Evolutionary conservation across 2,329 filamentous ascomycete species (phyloP).

Genomic region (Alternaria triticimaculans): DNA sequence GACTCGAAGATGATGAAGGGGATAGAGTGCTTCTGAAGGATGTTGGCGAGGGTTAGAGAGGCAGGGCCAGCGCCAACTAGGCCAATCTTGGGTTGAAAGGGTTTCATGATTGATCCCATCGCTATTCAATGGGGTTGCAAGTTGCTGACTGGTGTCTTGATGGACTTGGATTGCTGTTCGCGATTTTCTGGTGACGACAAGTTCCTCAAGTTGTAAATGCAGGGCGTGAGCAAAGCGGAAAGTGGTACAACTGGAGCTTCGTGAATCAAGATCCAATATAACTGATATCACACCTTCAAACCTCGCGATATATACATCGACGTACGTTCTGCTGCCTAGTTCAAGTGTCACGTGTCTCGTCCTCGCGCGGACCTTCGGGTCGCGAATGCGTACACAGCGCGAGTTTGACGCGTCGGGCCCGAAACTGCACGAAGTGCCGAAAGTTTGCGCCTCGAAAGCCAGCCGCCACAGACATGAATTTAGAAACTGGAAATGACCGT

Average conservation of each 20-base stretch:
- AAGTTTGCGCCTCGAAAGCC: not conserved
- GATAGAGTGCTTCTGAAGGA: conserved; percentile 58
- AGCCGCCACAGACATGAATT: not conserved
- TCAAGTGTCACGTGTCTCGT: not conserved
- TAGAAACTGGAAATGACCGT: not conserved
- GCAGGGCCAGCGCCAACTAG: conserved; percentile 50
- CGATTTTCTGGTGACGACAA: not conserved
- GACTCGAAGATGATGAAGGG: conserved; percentile 58
- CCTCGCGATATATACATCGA: not conserved
- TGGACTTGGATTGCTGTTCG: not conserved
- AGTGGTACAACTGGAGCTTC: not conserved
- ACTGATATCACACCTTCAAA: not conserved
- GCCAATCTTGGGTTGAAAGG: conserved; percentile 34
- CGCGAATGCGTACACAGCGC: not conserved
- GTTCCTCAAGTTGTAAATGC: not conserved
- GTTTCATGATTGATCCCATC: not conserved
- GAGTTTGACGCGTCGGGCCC: not conserved
- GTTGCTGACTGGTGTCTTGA: not conserved
- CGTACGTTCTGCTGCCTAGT: not conserved
- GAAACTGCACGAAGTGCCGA: not conserved
- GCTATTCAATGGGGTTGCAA: not conserved
- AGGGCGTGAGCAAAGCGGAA: not conserved
- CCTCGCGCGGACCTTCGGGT: not conserved
- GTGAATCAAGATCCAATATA: not conserved
- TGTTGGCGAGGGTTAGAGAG: conserved; percentile 60